Conservation (phyloP, 208 protist genomes). For the Acanthamoeba sp. region DNA sequence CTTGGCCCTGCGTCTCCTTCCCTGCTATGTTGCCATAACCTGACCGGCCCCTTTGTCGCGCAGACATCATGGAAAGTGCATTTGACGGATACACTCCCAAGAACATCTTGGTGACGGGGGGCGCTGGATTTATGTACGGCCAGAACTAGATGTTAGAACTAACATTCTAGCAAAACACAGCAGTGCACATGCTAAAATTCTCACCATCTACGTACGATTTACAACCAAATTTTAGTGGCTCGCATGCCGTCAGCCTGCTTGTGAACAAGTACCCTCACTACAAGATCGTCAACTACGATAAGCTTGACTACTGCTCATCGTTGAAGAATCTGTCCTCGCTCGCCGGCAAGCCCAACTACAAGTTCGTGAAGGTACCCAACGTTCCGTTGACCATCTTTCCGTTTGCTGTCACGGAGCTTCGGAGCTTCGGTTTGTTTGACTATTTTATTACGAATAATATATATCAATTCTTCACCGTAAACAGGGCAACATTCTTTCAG, state of each 20-base stretch:
- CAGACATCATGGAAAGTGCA: constrained; percentile 13
- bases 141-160: no score
- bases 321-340: constrained; percentile 86
- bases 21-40: neutral
- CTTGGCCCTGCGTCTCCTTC: no score
- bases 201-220: neutral
- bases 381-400: neutral
- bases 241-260: constrained; percentile 90
- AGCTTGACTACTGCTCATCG: constrained; percentile 94
- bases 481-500: constrained; percentile 90
- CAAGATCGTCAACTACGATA: constrained; percentile 93
- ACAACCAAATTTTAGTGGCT: constrained; percentile 77
- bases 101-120: constrained; percentile 91
- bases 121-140: constrained; percentile 91
- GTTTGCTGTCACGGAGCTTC: neutral
- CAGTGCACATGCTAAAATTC: no score
- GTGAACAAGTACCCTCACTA: constrained; percentile 87
- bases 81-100: constrained; percentile 52
- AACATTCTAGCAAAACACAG: no score
- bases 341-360: constrained; percentile 87
- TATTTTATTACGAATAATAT: neutral
- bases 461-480: no score
- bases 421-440: neutral
- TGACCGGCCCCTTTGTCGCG: no score
- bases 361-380: constrained; percentile 87